A percentile compares a stretch with the other conserved stretches of the same genome.
Conservation (phyloP, 371 early-diverging fungal genomes). For the Coemansia sp. region DNA sequence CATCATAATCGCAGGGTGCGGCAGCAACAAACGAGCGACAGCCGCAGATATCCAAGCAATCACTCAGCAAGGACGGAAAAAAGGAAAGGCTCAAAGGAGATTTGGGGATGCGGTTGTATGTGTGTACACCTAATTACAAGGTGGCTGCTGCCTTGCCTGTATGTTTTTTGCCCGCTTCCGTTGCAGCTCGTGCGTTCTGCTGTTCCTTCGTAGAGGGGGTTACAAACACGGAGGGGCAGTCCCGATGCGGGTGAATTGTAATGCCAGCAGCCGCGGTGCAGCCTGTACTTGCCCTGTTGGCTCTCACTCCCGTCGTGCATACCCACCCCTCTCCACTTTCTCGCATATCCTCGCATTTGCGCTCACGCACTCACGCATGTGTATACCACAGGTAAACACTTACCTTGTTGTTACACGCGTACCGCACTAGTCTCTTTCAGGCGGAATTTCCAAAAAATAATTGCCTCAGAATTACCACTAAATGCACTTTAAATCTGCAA, state of each 20-base stretch:
- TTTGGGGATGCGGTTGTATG: not conserved
- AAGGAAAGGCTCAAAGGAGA: not conserved
- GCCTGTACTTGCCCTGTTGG: conserved; percentile 2
- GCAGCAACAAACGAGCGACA: conserved; percentile 3
- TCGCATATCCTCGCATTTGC: conserved; percentile 7
- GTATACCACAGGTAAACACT: conserved; percentile 3
- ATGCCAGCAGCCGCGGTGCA: conserved; percentile 8
- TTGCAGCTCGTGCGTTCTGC: not conserved
- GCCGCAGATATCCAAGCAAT: conserved; percentile 3
- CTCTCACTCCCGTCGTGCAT: conserved; percentile 15
- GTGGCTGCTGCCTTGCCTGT: conserved; percentile 9
- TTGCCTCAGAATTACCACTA: not conserved
- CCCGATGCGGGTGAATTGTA: conserved; percentile 9
- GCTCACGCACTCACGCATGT: conserved; percentile 6
- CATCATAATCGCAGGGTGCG: not conserved
- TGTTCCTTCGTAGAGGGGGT: not conserved
- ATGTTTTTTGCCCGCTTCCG: not conserved
- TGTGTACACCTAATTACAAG: not conserved
- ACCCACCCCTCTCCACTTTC: not conserved
- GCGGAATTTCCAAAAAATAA: not conserved
- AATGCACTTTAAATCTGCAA: not conserved
- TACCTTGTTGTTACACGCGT: not conserved
- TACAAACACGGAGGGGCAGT: conserved; percentile 3
- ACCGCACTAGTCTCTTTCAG: not conserved
- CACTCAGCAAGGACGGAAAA: not conserved